Evolutionary conservation across 768 basidiomycete genomes (phyloP).

Genomic region (Strobilomyces confusus): DNA sequence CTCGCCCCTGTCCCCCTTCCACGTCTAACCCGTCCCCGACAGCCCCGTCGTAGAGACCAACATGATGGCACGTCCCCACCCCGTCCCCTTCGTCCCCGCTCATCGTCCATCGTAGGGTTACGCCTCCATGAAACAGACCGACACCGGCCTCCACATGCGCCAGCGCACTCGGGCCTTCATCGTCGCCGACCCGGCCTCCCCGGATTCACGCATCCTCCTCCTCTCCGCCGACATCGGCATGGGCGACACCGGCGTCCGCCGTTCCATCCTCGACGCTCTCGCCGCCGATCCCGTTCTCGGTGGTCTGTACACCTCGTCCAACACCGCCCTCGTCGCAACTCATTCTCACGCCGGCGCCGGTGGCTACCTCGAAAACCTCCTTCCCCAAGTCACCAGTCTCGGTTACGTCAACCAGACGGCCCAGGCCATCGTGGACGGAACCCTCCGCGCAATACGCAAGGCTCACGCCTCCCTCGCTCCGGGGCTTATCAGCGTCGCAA

Average conservation of each 20-base stretch:
- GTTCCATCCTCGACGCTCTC: slow-evolving; percentile 59
- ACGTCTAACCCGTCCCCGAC: not conserved
- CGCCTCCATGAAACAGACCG: slow-evolving; percentile 59
- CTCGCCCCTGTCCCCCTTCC: not conserved
- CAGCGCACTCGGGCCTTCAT: slow-evolving; percentile 76
- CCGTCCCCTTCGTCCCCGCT: not conserved
- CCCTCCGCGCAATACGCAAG: slow-evolving; percentile 61
- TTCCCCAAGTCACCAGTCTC: slow-evolving; percentile 70
- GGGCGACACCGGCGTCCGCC: slow-evolving; percentile 75
- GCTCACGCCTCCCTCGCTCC: slow-evolving; percentile 61
- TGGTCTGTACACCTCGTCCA: slow-evolving; percentile 62
- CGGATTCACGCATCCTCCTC: slow-evolving; percentile 63
- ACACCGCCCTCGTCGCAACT: slow-evolving; percentile 72
- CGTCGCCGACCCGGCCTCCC: slow-evolving; percentile 45
- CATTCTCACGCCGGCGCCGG: slow-evolving; percentile 77
- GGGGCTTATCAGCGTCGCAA: slow-evolving; percentile 61
- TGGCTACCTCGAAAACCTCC: slow-evolving; percentile 73
- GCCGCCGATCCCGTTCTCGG: slow-evolving; percentile 47
- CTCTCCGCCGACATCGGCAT: slow-evolving; percentile 83
- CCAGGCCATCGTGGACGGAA: slow-evolving; percentile 67
- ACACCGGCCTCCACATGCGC: slow-evolving; percentile 75
- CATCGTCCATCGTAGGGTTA: slow-evolving; percentile 48
- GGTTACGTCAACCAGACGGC: slow-evolving; percentile 73
- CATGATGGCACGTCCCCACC: slow-evolving; percentile 56
- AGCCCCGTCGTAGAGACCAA: slow-evolving; percentile 80